Conservation (phyloP, 305 asterid species). For the Rubia balearica region DNA sequence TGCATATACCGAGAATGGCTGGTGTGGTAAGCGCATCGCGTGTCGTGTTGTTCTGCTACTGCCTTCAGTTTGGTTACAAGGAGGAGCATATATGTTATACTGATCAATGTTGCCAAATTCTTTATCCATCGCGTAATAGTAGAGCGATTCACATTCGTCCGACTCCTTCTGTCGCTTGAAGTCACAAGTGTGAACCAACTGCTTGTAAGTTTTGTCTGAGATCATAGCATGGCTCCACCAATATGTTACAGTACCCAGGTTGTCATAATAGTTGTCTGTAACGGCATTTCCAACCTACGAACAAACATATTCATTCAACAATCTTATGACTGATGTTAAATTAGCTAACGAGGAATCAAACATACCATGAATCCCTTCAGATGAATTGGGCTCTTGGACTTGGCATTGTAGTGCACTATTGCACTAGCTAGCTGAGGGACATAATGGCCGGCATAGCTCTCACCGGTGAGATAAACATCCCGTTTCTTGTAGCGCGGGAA, state of each 20-base stretch:
- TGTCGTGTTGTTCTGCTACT: conserved; percentile 26
- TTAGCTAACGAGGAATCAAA: not conserved
- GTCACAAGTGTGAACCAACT: conserved; percentile 71
- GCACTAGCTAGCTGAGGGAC: conserved; percentile 82
- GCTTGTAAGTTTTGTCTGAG: conserved; percentile 72
- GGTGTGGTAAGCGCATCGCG: conserved; percentile 65
- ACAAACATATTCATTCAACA: not conserved
- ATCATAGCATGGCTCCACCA: conserved; percentile 99
- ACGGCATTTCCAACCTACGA: conserved; percentile 87
- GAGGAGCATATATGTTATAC: conserved; percentile 89
- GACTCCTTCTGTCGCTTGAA: conserved; percentile 63
- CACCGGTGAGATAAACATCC: conserved; percentile 67
- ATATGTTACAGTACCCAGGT: conserved; percentile 81
- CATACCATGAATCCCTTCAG: conserved; percentile 86
- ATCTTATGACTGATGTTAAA: not conserved
- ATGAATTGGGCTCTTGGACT: conserved; percentile 41
- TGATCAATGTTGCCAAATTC: conserved; percentile 94
- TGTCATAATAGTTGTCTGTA: conserved; percentile 85
- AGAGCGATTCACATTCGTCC: conserved; percentile 72
- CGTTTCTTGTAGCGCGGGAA: conserved; percentile 75
- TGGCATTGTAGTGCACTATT: conserved; percentile 51
- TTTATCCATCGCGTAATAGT: conserved; percentile 89
- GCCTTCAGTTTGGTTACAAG: conserved; percentile 67
- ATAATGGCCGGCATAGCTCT: conserved; percentile 95
- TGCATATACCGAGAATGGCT: conserved; percentile 26